phyloP scores from a whole-genome alignment of 2,329 filamentous ascomycete genomes.

The Beauveria brongniartii region DNA sequence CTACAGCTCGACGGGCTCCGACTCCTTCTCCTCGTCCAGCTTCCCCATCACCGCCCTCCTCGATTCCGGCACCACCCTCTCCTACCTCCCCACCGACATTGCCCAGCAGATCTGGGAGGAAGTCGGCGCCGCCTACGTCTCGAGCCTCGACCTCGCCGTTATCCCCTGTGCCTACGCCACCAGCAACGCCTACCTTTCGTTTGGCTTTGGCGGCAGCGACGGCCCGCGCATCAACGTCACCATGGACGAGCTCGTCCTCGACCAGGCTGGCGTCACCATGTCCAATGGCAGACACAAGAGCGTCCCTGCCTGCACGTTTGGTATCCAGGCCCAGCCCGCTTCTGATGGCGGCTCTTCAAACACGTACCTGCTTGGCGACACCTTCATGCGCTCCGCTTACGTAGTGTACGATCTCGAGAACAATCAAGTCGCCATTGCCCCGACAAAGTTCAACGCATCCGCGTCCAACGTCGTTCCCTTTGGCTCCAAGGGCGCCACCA shows the following conservation, averaged over 20 bases:
- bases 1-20: conserved; percentile 40
- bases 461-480: conserved; percentile 42
- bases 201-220: conserved; percentile 41
- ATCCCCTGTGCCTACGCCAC: conserved; percentile 42
- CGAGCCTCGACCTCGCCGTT: conserved; percentile 30
- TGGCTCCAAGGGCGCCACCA: conserved; percentile 37
- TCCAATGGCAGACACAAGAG: conserved; percentile 15
- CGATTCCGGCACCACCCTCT: conserved; percentile 68
- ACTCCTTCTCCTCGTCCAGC: conserved; percentile 32
- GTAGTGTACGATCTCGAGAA: conserved; percentile 53
- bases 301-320: conserved; percentile 44
- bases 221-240: conserved; percentile 43
- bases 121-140: conserved; percentile 41
- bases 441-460: conserved; percentile 48
- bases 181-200: conserved; percentile 42
- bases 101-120: conserved; percentile 45
- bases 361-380: conserved; percentile 46
- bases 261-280: conserved; percentile 25
- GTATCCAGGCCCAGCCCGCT: conserved; percentile 42
- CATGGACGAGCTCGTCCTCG: conserved; percentile 50
- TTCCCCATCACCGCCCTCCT: conserved; percentile 55
- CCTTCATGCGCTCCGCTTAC: conserved; percentile 52
- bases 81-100: conserved; percentile 58
- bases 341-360: conserved; percentile 6
- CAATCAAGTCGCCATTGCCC: conserved; percentile 46